These are phyloP conservation scores for Narthecium ossifragum DNA, from an alignment of 106 monocot genomes.

Conservation along the genomic window DNA sequence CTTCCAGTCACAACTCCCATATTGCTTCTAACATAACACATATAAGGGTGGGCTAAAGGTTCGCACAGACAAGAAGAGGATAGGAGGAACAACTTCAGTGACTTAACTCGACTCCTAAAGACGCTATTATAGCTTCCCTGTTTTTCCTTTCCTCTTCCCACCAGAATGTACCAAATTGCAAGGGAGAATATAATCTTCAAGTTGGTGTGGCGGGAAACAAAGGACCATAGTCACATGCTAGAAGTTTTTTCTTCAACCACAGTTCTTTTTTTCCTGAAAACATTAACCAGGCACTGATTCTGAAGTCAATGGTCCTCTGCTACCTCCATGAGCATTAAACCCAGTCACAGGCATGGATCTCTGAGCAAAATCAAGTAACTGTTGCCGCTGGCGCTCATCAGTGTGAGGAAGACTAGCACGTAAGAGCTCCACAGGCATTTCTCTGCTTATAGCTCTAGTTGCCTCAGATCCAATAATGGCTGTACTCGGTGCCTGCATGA, in stretches of 20 bases:
- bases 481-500: conserved; percentile 23
- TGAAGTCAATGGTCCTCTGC: conserved; percentile 27
- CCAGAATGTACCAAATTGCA: no score
- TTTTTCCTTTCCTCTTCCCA: no score
- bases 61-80: neutral
- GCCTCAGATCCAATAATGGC: conserved; percentile 32
- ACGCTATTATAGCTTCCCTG: no score
- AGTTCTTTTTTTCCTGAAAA: no score
- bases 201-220: no score
- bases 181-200: no score
- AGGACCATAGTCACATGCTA: no score
- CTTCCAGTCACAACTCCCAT: conserved; percentile 19
- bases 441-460: conserved; percentile 51
- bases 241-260: neutral
- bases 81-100: neutral
- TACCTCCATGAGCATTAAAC: conserved; percentile 22
- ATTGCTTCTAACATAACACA: neutral
- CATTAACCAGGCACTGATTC: conserved; percentile 58
- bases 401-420: conserved; percentile 80
- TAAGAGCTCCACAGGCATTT: conserved; percentile 85
- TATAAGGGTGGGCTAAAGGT: neutral
- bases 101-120: conserved; percentile 5
- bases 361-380: conserved; percentile 70
- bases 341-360: conserved; percentile 54
- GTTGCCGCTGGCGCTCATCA: conserved; percentile 47